phyloP scores from a whole-genome alignment of 2,329 filamentous ascomycete genomes.

The Sporothrix globosa region DNA sequence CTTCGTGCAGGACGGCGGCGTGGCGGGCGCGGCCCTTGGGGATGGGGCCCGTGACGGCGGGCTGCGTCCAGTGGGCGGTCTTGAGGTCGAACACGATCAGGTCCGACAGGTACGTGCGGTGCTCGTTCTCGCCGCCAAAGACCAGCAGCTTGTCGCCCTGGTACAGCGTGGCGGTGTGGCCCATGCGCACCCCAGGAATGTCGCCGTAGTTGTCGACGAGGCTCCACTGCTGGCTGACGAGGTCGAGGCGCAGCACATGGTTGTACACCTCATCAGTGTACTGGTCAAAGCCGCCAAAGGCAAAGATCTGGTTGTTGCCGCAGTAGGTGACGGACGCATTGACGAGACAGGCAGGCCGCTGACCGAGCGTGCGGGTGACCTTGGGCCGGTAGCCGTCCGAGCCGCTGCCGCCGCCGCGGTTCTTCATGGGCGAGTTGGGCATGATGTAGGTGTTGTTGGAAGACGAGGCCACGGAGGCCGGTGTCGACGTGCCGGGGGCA shows the following conservation, averaged over 20 bases:
- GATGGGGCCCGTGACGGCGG: conserved; percentile 78
- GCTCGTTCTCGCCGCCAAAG: conserved; percentile 97
- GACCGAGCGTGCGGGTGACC: conserved; percentile 75
- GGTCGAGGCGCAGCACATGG: conserved; percentile 86
- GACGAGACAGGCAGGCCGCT: conserved; percentile 89
- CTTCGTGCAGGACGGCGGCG: conserved; percentile 90
- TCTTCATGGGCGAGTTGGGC: conserved; percentile 78
- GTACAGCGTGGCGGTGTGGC: conserved; percentile 92
- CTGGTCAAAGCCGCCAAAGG: conserved; percentile 97
- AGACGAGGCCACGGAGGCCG: conserved; percentile 58
- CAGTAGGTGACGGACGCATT: conserved; percentile 99
- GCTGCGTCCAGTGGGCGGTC: conserved; percentile 93
- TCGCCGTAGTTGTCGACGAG: conserved; percentile 98
- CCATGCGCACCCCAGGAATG: conserved; percentile 96
- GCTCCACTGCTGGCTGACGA: conserved; percentile 88
- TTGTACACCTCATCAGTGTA: conserved; percentile 99
- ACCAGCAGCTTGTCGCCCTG: conserved; percentile 94
- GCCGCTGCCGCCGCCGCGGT: conserved; percentile 58
- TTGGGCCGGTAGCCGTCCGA: conserved; percentile 81
- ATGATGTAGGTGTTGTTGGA: conserved; percentile 84
- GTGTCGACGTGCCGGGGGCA: conserved; percentile 42
- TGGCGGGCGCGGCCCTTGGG: conserved; percentile 91
- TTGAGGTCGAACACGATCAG: conserved; percentile 95
- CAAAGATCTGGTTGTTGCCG: conserved; percentile 95
- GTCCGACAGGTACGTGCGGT: conserved; percentile 91